Base-by-base conservation (phyloP, 2,329 filamentous ascomycete species). In the Nigrospora oryzae region DNA sequence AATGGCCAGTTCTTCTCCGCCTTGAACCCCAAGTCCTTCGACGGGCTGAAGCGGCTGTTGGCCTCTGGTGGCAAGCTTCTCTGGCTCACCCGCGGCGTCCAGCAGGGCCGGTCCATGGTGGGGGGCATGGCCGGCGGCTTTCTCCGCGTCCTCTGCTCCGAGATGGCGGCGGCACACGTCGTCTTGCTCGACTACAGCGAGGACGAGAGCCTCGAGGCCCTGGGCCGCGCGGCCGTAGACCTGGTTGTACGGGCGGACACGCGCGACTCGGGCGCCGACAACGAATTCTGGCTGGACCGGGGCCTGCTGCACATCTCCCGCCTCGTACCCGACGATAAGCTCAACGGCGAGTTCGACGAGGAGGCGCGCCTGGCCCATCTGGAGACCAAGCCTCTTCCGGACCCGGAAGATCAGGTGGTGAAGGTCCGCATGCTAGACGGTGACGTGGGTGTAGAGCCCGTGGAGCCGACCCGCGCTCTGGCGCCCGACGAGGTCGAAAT, bases 201-300 rank as follows among this genome's bases (percentile, higher is more conserved):
- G 16, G 23, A 44, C 30, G 51, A 54, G 34, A 44, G 40, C 16
- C 35, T 55, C n/a, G 43, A 47, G 14, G 34, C 45, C 30, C 15
- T 37, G 17, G 35, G 35, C 35, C 35, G 35, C 35, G 35, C 35
- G 12, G 17, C 17, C 14, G 35, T 37, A 13, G 35, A 37, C 4
- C 35, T 37, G 10, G 35, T 37, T 16, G 35, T 13, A 11, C 35
- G 17, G 15, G 44, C 47, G 5, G 35, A 40, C 11, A 50, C 40
- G n/a, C 48, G 50, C 17, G 47, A 45, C 37, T 49, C 48, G 4
- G 46, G 47, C 16, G 34, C 33, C 6, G 54, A 56, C 37, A 55
- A 49, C 12, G 52, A 56, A 38, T 56, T 56, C 42, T 58, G 54
- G 53, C 46, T 56, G 36, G 50, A 56, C 19, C 16, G 48, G 6